A percentile compares a stretch with the other conserved stretches of the same genome.
Conservation (phyloP, 2,329 filamentous ascomycete species). For the Penicillium sumatraense region DNA sequence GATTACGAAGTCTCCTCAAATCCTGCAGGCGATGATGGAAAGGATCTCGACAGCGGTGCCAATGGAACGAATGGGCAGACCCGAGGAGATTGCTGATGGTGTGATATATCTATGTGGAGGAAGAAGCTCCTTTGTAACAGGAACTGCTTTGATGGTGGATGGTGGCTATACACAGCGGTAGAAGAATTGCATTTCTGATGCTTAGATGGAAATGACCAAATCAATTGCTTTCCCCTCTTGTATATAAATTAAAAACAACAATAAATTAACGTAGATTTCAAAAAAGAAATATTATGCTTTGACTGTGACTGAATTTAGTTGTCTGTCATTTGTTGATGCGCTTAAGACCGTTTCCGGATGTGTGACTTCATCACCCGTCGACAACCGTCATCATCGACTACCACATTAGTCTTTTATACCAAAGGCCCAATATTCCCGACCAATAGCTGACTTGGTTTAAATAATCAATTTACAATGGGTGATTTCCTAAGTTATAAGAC, state of each 20-base stretch:
- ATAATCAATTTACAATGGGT: background rate
- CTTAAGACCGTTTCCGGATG: conserved; percentile 9
- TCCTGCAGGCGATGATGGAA: conserved; percentile 34
- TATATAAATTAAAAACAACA: background rate
- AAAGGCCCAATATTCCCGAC: background rate
- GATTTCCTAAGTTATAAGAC: background rate
- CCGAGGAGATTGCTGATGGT: conserved; percentile 25
- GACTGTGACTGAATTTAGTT: too few relatives aligned
- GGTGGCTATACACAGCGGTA: conserved; percentile 23
- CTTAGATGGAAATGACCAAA: background rate
- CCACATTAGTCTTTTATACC: background rate
- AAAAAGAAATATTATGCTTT: too few relatives aligned
- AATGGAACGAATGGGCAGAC: conserved; percentile 22
- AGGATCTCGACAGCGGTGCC: conserved; percentile 19
- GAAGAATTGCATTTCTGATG: background rate
- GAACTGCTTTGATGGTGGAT: conserved; percentile 22
- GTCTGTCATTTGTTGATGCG: background rate
- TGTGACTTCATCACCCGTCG: conserved; percentile 15
- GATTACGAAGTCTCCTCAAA: conserved; percentile 31
- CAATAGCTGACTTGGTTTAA: background rate
- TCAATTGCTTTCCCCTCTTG: too few relatives aligned
- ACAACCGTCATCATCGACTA: conserved; percentile 4
- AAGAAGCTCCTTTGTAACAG: conserved; percentile 25
- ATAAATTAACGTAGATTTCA: background rate
- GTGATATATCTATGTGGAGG: conserved; percentile 23